Conservation (phyloP, 495 filamentous ascomycete genomes). For the Aspergillus baeticus region DNA sequence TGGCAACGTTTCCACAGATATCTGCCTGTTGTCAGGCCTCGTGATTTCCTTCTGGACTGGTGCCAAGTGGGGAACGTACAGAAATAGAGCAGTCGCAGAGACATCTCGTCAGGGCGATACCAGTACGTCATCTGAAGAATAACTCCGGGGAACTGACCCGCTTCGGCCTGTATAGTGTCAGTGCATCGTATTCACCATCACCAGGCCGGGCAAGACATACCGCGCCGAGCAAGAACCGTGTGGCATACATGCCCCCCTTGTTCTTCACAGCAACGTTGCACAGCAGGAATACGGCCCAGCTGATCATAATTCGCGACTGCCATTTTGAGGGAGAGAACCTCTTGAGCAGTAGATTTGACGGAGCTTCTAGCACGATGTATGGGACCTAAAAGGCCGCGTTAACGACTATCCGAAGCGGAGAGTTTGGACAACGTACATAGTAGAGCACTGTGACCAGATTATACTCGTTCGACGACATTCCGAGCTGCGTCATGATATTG, state of each 20-base stretch:
- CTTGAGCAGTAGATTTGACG: slow-evolving; percentile 41
- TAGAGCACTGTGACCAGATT: slow-evolving; percentile 29
- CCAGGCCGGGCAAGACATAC: slow-evolving; percentile 35
- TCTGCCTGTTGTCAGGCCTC: too few species aligned
- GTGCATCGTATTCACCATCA: slow-evolving; percentile 32
- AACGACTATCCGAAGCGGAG: not conserved
- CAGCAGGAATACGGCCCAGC: not conserved
- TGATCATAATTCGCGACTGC: slow-evolving; percentile 33
- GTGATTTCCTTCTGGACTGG: too few species aligned
- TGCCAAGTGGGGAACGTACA: too few species aligned
- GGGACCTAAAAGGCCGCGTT: slow-evolving; percentile 30
- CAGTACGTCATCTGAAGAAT: slow-evolving; percentile 42
- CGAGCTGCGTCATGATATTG: slow-evolving; percentile 44
- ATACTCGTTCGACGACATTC: slow-evolving; percentile 28
- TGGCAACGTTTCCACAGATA: slow-evolving; percentile 24
- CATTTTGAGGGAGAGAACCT: slow-evolving; percentile 36
- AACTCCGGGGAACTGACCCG: slow-evolving; percentile 42
- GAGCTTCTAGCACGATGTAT: slow-evolving; percentile 45
- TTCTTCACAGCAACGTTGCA: not conserved
- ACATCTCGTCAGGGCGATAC: slow-evolving; percentile 45
- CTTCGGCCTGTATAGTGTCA: slow-evolving; percentile 33
- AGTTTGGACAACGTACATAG: slow-evolving; percentile 18
- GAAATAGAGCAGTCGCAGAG: slow-evolving; percentile 29
- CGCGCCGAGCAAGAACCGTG: slow-evolving; percentile 34
- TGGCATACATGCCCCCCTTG: slow-evolving; percentile 15